Percentiles rank a stretch among this genome's conserved stretches.
Evolutionary conservation across 306 rosid species (phyloP).

Genomic region (Trifolium dubium): DNA sequence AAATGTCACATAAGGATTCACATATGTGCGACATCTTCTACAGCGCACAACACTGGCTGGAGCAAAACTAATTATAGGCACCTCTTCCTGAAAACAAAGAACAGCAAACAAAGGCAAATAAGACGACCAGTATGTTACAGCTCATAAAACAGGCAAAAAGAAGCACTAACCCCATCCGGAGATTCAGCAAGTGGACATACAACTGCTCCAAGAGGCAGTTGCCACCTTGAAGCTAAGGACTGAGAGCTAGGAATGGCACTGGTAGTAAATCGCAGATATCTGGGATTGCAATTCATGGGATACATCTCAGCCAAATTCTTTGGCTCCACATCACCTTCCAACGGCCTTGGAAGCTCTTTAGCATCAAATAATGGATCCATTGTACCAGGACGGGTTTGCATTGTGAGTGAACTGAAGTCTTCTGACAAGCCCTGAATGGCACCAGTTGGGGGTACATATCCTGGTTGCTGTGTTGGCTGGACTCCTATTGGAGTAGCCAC

Average conservation of each 20-base stretch:
- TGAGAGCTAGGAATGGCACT: slow-evolving; percentile 87
- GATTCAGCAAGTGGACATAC: slow-evolving; percentile 98
- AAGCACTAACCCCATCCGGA: slow-evolving; percentile 79
- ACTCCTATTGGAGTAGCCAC: slow-evolving; percentile 64
- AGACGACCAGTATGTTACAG: slow-evolving; percentile 20
- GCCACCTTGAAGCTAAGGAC: slow-evolving; percentile 98
- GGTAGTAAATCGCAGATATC: slow-evolving; percentile 85
- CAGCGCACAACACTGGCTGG: slow-evolving; percentile 90
- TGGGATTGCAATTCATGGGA: slow-evolving; percentile 77
- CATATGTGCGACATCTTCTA: slow-evolving; percentile 96
- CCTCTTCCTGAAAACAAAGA: slow-evolving; percentile 76
- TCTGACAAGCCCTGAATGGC: slow-evolving; percentile 79
- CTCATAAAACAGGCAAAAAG: slow-evolving; percentile 37
- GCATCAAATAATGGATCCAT: slow-evolving; percentile 76
- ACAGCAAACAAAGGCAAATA: slow-evolving; percentile 29
- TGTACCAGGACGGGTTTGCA: slow-evolving; percentile 89
- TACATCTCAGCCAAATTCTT: slow-evolving; percentile 59
- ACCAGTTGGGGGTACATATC: slow-evolving; percentile 66
- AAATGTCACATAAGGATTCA: slow-evolving; percentile 89
- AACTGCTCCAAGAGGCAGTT: slow-evolving; percentile 96
- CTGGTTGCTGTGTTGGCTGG: slow-evolving; percentile 67
- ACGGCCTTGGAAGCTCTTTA: slow-evolving; percentile 86
- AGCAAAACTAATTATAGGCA: slow-evolving; percentile 82
- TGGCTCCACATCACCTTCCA: slow-evolving; percentile 85
- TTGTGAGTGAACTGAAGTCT: slow-evolving; percentile 81